phyloP scores from a whole-genome alignment of 2,329 filamentous ascomycete species.

The Colletotrichum siamense region DNA sequence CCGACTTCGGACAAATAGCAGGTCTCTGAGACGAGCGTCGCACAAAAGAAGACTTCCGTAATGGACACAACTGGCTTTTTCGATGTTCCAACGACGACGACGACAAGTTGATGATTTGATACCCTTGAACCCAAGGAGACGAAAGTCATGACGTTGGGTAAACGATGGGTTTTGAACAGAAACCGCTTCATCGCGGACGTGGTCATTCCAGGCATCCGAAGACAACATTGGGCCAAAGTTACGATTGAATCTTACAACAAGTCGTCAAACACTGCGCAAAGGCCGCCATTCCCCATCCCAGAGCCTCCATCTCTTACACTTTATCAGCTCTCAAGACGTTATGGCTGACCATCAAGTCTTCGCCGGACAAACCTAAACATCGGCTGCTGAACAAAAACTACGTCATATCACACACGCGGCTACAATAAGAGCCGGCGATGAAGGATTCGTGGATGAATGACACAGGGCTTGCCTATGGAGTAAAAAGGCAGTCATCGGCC shows the following conservation, averaged over 20 bases:
- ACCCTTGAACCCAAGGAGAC: neutral
- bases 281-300: neutral
- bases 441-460: neutral
- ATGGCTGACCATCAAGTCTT: neutral
- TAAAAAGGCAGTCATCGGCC: neutral
- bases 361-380: neutral
- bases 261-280: neutral
- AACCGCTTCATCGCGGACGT: neutral
- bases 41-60: neutral
- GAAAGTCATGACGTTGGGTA: neutral
- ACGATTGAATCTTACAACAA: neutral
- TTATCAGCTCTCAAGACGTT: neutral
- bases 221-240: neutral
- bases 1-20: neutral
- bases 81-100: neutral
- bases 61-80: neutral
- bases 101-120: neutral
- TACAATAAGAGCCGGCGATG: neutral
- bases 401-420: neutral
- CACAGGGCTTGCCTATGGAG: neutral
- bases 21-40: neutral
- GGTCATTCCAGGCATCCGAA: neutral
- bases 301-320: neutral
- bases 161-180: neutral
- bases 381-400: neutral